Percentiles rank a stretch among this genome's conserved stretches.
These are phyloP conservation scores for Helotiales sp. DNA, from an alignment of 2,329 filamentous ascomycete genomes.

Conservation along the genomic window DNA sequence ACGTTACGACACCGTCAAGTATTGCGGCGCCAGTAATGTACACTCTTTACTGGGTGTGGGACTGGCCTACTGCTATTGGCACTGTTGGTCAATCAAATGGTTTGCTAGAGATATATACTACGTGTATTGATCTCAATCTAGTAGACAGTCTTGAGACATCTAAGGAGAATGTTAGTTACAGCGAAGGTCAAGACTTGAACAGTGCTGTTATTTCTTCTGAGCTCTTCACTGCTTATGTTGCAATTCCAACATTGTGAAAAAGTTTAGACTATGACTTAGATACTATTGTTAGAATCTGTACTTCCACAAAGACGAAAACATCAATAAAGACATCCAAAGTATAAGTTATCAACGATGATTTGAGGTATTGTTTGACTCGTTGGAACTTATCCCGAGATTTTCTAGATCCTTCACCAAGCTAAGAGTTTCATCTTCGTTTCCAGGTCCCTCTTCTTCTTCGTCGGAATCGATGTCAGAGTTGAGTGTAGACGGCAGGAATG, in stretches of 20 bases:
- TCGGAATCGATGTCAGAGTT: neutral
- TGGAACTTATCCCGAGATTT: neutral
- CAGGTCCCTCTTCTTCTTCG: neutral
- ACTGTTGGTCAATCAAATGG: slow-evolving; percentile 33
- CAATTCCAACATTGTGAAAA: neutral
- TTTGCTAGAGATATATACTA: slow-evolving; percentile 61
- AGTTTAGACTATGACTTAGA: no score
- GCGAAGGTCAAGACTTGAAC: neutral
- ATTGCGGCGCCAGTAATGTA: slow-evolving; percentile 67
- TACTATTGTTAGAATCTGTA: no score
- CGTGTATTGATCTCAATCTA: slow-evolving; percentile 57
- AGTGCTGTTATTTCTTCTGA: slow-evolving; percentile 7
- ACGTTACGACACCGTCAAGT: slow-evolving; percentile 74
- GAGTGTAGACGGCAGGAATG: neutral
- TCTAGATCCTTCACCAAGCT: neutral
- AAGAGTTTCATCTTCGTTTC: neutral
- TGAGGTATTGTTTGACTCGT: neutral
- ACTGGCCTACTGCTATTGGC: slow-evolving; percentile 73
- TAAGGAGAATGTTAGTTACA: neutral
- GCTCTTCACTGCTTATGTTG: slow-evolving; percentile 1
- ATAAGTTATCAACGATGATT: no score
- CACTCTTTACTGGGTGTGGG: slow-evolving; percentile 96
- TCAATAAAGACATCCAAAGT: no score
- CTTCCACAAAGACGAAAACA: no score
- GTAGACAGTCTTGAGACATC: slow-evolving; percentile 3